phyloP scores from a whole-genome alignment of 2,329 filamentous ascomycete species.

The Clonostachys chloroleuca region DNA sequence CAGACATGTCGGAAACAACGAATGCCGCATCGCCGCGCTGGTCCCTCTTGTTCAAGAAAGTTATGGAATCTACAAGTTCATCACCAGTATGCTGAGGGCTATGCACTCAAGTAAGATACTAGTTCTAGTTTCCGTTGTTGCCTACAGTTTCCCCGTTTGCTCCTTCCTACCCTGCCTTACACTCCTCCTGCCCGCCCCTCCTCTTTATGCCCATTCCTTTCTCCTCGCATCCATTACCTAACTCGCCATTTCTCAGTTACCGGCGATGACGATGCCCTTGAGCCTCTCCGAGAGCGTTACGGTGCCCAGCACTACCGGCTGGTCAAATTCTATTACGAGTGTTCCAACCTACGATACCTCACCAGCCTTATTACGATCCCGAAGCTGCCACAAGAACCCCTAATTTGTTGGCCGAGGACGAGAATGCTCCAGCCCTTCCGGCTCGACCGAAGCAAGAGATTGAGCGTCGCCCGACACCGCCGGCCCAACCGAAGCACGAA shows the following conservation, averaged over 20 bases:
- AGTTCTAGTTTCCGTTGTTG: background rate
- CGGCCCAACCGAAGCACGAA: constrained; percentile 61
- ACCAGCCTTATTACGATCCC: constrained; percentile 95
- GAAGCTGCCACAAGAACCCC: constrained; percentile 94
- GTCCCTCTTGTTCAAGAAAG: constrained; percentile 95
- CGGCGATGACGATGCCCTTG: constrained; percentile 88
- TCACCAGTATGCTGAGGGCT: constrained; percentile 96
- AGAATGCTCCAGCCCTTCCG: constrained; percentile 77
- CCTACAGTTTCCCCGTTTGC: background rate
- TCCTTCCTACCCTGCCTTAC: background rate
- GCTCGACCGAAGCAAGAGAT: constrained; percentile 74
- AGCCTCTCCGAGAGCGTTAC: constrained; percentile 83
- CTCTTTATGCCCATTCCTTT: background rate
- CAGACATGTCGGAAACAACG: constrained; percentile 85
- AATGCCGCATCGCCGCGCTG: constrained; percentile 90
- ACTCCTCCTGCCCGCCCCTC: background rate
- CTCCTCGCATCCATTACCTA: background rate
- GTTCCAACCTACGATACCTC: constrained; percentile 93
- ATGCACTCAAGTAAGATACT: constrained; percentile 81
- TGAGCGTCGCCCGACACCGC: constrained; percentile 64
- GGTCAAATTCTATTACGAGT: constrained; percentile 98
- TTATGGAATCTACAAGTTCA: constrained; percentile 99
- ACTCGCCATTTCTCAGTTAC: constrained; percentile 2
- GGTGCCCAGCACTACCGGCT: constrained; percentile 95
- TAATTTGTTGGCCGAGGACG: constrained; percentile 81